Evolutionary conservation across 2,329 filamentous ascomycete genomes (phyloP), one percentile per base, ranked within the genome.

Genomic region (Aspergillus alliaceus): DNA sequence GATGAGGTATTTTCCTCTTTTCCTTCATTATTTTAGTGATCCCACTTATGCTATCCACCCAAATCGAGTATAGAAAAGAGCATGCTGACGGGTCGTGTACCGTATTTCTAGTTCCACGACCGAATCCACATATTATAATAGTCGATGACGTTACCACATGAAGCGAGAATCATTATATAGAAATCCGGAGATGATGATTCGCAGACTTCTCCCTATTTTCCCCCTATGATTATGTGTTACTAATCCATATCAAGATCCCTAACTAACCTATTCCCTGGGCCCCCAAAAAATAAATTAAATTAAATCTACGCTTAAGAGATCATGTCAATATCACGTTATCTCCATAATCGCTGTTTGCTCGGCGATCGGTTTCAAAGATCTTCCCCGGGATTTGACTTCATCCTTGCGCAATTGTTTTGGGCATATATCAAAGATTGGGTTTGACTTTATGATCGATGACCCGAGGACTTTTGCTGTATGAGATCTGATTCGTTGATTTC

Each of bases 121-220:
- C 5, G 27, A 29, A 9, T 29, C 5, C 27, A 29, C 27, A 5
- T 29, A 29, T 5, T 29, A 29, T 52, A 48, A 46, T 32, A 49
- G 40, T 58, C 53, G 25, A 58, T 58, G 56, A 58, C 56, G 56
- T 58, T 56, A 20, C 34, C 15, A 22, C 24, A 44, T 8, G 7
- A 44, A 5, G 40, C 20, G 24, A 44, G 24, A 27, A 44, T 25
- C 24, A 44, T 44, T 14, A 44, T 12, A 44, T 29, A 5, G 40
- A 29, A 44, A 29, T n/a, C 25, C 5, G 8, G 40, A 27, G 40
- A 27, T n/a, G 24, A 44, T 44, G 15, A 44, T 44, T 29, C 24
- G 24, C 24, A n/a, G 6, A 44, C 40, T 44, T 24, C 6, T 11
- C 40, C 39, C n/a, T n/a, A n/a, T 42, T 42, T 37, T 42, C 20